Evolutionary conservation across 2,329 filamentous ascomycete species (phyloP), one percentile per base, ranked within the genome.

Genomic region (Lecanicillium sp.): DNA sequence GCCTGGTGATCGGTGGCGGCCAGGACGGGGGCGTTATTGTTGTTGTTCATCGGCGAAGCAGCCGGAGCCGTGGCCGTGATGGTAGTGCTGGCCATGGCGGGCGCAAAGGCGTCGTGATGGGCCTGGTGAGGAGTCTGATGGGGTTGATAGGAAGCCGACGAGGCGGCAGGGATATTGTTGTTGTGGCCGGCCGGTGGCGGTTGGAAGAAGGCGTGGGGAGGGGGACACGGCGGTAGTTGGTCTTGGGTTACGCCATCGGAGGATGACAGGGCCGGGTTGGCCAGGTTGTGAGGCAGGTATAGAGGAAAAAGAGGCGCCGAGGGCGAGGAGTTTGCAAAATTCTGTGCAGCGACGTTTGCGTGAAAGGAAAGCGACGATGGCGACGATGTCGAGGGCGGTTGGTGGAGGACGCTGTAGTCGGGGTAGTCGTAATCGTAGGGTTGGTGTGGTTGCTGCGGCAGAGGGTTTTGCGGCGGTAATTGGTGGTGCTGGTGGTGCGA

Each of bases 401-500:
- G 30, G 16, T 14, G 22, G 11, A 25, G 22, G 22, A 25, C 22
- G 22, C 22, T 25, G 6, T 34, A 19, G 51, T 30, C 50, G 45
- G 35, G 55, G 51, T 51, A 50, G 53, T 49, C 51, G 48, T 44
- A 37, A n/a, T 52, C 40, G 37, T 57, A 31, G 44, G 41, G 33
- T 19, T 36, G 6, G 38, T 59, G 78, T 51, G 73, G 67, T 27
- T 35, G 29, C 16, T 25, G 22, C 34, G 33, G 35, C n/a, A n/a
- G n/a, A n/a, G 14, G 37, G 30, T 42, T 41, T 31, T 28, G 34
- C 36, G 39, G 50, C 57, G 55, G 46, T 54, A 55, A 48, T 65
- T 58, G 47, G 60, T 56, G 43, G 59, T 51, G 44, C 58, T 59
- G 52, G 53, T 51, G 50, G 67, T 72, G 53, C 44, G 67, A 59